A percentile compares a stretch with the other conserved stretches of the same genome.
phyloP scores from a whole-genome alignment of 2,329 filamentous ascomycete species.

The Ceratocystis colombiana region DNA sequence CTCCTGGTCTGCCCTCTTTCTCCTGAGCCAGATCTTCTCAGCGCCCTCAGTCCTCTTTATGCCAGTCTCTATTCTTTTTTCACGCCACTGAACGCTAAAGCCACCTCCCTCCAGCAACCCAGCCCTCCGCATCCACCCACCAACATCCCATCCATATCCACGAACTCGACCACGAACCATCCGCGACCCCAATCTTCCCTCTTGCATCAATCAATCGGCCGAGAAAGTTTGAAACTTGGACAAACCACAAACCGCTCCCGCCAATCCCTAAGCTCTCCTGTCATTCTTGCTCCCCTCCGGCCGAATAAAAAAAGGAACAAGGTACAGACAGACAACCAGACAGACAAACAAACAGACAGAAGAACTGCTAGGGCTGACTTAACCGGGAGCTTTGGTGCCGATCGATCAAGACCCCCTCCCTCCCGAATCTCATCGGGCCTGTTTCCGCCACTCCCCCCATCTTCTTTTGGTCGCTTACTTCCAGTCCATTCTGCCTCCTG shows the following conservation, averaged over 20 bases:
- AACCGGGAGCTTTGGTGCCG: slow-evolving; percentile 13
- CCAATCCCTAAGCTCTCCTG: slow-evolving; percentile 3
- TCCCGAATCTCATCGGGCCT: neutral
- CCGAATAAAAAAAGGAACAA: neutral
- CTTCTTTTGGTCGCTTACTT: neutral
- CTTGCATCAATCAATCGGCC: slow-evolving; percentile 17
- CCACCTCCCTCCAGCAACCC: slow-evolving; percentile 13
- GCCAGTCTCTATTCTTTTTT: neutral
- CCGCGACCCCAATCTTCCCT: slow-evolving; percentile 14
- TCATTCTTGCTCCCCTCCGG: slow-evolving; percentile 2
- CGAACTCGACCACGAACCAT: neutral
- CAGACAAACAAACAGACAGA: too few species aligned
- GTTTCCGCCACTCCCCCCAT: neutral
- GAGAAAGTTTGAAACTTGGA: slow-evolving; percentile 15
- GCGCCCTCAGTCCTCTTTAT: neutral
- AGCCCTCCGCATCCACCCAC: slow-evolving; percentile 7
- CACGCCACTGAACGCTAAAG: slow-evolving; percentile 14
- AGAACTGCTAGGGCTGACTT: slow-evolving; percentile 8
- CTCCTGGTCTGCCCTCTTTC: neutral
- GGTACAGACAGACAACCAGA: neutral
- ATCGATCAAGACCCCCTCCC: slow-evolving; percentile 1
- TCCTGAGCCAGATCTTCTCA: neutral
- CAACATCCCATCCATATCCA: slow-evolving; percentile 1
- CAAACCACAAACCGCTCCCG: neutral
- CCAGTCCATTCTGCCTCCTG: neutral